Conservation (phyloP, 1,139 yeast species). For the Candida smagusa region DNA sequence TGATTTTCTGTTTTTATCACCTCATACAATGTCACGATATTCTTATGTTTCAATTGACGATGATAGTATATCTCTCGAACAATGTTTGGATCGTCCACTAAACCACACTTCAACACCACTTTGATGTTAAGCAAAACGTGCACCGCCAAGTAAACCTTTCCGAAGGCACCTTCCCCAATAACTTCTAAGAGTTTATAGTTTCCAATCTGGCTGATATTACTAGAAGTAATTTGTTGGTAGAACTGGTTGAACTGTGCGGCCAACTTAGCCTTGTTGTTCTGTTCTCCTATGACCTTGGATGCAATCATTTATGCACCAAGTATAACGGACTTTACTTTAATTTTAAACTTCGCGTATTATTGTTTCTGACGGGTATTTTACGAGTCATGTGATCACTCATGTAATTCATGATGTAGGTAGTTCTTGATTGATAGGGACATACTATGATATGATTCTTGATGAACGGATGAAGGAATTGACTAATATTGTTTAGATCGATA, state of each 20-base stretch:
- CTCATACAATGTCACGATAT: slow-evolving; percentile 83
- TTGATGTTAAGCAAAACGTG: slow-evolving; percentile 71
- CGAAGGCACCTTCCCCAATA: slow-evolving; percentile 90
- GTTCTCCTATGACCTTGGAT: slow-evolving; percentile 20
- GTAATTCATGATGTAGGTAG: too few species aligned
- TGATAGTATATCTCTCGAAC: slow-evolving; percentile 91
- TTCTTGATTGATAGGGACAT: too few species aligned
- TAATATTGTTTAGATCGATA: too few species aligned
- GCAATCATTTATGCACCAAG: background rate
- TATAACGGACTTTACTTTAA: too few species aligned
- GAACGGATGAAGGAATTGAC: too few species aligned
- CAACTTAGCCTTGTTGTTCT: slow-evolving; percentile 39
- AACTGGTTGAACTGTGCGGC: slow-evolving; percentile 67
- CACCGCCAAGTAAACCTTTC: slow-evolving; percentile 81
- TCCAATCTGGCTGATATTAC: slow-evolving; percentile 63
- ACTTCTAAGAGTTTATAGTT: slow-evolving; percentile 68
- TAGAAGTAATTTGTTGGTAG: slow-evolving; percentile 51
- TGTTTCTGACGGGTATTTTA: too few species aligned
- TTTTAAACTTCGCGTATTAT: too few species aligned
- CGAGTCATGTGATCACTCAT: too few species aligned
- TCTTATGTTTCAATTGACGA: slow-evolving; percentile 77
- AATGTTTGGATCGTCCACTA: slow-evolving; percentile 80
- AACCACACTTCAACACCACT: slow-evolving; percentile 85
- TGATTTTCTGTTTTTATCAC: slow-evolving; percentile 74
- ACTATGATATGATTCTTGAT: too few species aligned